These are phyloP conservation scores for Lentinula raphanica DNA, from an alignment of 768 basidiomycete genomes.

Conservation along the genomic window DNA sequence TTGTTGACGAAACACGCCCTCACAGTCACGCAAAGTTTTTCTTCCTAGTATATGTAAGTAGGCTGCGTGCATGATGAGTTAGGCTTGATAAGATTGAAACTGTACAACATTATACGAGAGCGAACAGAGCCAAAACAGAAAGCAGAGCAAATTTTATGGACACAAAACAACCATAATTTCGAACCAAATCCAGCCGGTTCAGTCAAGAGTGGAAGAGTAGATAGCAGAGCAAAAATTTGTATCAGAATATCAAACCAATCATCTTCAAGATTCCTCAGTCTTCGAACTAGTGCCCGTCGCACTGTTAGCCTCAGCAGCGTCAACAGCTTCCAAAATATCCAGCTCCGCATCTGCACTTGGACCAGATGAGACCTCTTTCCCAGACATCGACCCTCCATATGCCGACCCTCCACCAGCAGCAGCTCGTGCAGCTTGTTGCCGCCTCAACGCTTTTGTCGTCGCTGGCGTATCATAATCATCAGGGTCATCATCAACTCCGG, in stretches of 20 bases:
- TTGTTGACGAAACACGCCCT: too few species aligned
- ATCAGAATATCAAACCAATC: not conserved
- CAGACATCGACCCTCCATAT: not conserved
- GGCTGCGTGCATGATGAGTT: too few species aligned
- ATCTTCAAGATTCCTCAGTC: not conserved
- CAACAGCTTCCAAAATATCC: constrained; percentile 5
- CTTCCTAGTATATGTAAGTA: too few species aligned
- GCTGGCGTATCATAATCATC: constrained; percentile 4
- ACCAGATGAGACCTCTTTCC: not conserved
- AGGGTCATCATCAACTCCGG: constrained; percentile 13
- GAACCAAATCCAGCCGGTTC: not conserved
- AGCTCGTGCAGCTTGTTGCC: not conserved
- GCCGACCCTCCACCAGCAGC: not conserved
- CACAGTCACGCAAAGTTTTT: too few species aligned
- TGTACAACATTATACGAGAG: not conserved
- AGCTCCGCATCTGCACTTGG: constrained; percentile 1
- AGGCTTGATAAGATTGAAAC: too few species aligned
- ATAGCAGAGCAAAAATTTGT: not conserved
- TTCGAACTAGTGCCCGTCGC: not conserved
- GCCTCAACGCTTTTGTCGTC: constrained; percentile 1
- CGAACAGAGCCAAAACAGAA: not conserved
- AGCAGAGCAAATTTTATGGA: not conserved
- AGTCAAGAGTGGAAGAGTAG: not conserved
- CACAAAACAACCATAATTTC: too few species aligned
- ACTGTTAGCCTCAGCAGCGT: constrained; percentile 9